Evolutionary conservation across 202 grass and related monocot species (phyloP).

Genomic region (Saccharum hybrid): DNA sequence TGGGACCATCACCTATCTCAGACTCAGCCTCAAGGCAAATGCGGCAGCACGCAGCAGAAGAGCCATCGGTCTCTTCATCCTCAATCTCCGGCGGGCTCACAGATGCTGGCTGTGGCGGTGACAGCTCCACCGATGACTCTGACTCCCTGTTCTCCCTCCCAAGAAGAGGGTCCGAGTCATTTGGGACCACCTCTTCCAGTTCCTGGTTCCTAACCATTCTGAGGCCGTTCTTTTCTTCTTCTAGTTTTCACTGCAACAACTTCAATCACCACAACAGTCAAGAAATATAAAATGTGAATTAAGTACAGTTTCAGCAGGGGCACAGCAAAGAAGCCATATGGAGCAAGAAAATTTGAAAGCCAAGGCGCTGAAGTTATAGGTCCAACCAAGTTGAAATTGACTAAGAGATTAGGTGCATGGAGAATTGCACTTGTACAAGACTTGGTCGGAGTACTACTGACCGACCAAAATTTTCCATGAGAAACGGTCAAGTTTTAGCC

Average conservation of each 20-base stretch:
- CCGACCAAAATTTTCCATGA: neutral
- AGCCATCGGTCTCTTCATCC: conserved; percentile 58
- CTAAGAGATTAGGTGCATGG: neutral
- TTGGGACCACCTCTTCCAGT: conserved; percentile 37
- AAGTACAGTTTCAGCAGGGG: conserved; percentile 24
- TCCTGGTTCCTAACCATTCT: conserved; percentile 51
- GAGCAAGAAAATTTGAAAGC: neutral
- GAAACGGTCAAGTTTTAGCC: neutral
- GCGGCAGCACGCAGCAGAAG: conserved; percentile 65
- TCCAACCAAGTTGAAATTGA: conserved; percentile 24
- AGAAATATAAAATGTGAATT: conserved; percentile 25
- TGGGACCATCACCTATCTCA: conserved; percentile 55
- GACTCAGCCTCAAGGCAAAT: conserved; percentile 79
- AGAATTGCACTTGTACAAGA: conserved; percentile 18
- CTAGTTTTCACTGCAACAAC: conserved; percentile 19
- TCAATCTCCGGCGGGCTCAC: conserved; percentile 53
- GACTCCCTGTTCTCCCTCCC: conserved; percentile 32
- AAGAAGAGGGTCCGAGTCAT: conserved; percentile 70
- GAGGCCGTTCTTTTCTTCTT: neutral
- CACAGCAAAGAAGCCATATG: conserved; percentile 1
- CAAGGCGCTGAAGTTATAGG: neutral
- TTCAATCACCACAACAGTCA: conserved; percentile 10
- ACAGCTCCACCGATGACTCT: conserved; percentile 22
- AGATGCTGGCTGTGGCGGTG: conserved; percentile 33
- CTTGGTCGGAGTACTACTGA: neutral